Evolutionary conservation across 2,329 filamentous ascomycete species (phyloP), one percentile per base, ranked within the genome.

Genomic region (Beauveria sp.): DNA sequence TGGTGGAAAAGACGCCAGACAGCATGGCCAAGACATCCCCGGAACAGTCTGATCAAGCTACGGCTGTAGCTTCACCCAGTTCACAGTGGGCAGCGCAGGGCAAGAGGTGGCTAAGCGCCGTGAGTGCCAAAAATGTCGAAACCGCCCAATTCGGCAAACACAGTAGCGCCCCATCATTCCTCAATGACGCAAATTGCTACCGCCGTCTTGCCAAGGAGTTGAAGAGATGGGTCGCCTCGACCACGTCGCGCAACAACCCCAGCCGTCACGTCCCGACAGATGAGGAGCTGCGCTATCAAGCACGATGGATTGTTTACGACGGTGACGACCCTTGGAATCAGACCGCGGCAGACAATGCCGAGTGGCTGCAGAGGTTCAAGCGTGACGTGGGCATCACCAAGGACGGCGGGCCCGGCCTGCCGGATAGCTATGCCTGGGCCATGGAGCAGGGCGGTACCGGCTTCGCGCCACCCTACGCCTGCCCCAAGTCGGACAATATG

Each of bases 241-340:
- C 78, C 26, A 84, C 80, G 77, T 86, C 83, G 4, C 72, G 80
- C 0, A 84, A 86, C 65, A 87, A 87, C 64, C 84, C 83, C 2
- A 85, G 80, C 68, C 75, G 76, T 46, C 84, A 87, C 63, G 73
- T 82, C n/a, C 85, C 80, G 0, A 80, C 78, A 0, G 84, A 87
- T 65, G 78, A 81, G n/a, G 84, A 87, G 67, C 72, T 88, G n/a
- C 81, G 85, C 67, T 81, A 85, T 64, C 85, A 87, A 68, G 83
- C 84, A 2, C 79, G 84, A 20, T 87, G 83, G 82, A 79, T 87
- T 42, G 72, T 86, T 0, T 87, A 85, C 62, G 83, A 87, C 61
- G 83, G 85, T 62, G 84, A 87, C 62, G 84, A 87, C 66, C 82
- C 83, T 2, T 86, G 83, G 81, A 87, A 87, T 69, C 81, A 85